Conservation (phyloP, 169 alveolate genomes). For the Plasmodium cynomolgi region DNA sequence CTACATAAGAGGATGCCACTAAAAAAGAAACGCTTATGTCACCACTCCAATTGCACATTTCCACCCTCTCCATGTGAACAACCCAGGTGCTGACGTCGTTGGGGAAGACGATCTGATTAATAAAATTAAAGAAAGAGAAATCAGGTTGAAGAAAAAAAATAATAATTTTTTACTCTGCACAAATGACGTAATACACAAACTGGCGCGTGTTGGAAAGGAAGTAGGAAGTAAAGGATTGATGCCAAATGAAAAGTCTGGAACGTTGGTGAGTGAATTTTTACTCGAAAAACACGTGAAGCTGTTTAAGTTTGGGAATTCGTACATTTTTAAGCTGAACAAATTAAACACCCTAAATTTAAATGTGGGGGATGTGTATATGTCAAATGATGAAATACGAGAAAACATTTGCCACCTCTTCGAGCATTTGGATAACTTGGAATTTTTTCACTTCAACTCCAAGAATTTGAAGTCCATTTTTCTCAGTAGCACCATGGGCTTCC, state of each 20-base stretch:
- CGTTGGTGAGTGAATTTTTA: slow-evolving; percentile 74
- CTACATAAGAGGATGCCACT: not conserved
- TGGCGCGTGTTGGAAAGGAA: slow-evolving; percentile 78
- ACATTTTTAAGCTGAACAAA: slow-evolving; percentile 78
- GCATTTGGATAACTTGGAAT: slow-evolving; percentile 45
- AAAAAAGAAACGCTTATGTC: too few species aligned
- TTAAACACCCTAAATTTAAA: slow-evolving; percentile 84
- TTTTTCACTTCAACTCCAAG: slow-evolving; percentile 62
- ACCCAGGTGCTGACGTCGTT: slow-evolving; percentile 68
- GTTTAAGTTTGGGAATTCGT: slow-evolving; percentile 61
- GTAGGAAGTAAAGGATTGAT: slow-evolving; percentile 82
- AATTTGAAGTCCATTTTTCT: slow-evolving; percentile 42
- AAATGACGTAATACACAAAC: slow-evolving; percentile 80
- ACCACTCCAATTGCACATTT: not conserved
- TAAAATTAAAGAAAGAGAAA: slow-evolving; percentile 69
- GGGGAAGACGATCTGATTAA: slow-evolving; percentile 72
- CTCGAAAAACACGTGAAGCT: slow-evolving; percentile 54
- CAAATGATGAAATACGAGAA: slow-evolving; percentile 83
- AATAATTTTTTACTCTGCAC: slow-evolving; percentile 81
- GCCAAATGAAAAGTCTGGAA: slow-evolving; percentile 84
- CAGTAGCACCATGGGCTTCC: slow-evolving; percentile 74
- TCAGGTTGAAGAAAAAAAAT: slow-evolving; percentile 75
- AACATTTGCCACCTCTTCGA: slow-evolving; percentile 72
- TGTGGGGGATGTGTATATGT: slow-evolving; percentile 86
- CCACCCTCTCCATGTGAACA: not conserved